Conservation (phyloP, 495 filamentous ascomycete genomes). For the Jackrogersella minutella region DNA sequence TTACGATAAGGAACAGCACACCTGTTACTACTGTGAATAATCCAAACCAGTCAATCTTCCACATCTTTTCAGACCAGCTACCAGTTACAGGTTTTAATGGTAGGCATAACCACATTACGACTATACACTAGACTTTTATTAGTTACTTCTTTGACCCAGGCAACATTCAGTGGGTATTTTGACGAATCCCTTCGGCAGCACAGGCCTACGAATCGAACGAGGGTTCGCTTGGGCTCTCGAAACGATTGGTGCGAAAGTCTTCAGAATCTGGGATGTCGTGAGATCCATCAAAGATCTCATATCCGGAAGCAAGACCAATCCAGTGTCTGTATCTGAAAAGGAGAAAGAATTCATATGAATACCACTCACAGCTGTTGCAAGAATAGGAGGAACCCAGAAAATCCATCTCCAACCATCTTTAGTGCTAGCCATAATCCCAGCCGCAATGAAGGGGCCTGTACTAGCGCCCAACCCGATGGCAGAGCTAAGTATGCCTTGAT, state of each 20-base stretch:
- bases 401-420: slow-evolving; percentile 8
- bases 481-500: slow-evolving; percentile 56
- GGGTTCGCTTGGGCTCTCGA: too few species aligned
- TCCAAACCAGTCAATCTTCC: slow-evolving; percentile 1
- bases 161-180: neutral
- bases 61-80: neutral
- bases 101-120: neutral
- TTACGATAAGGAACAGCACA: slow-evolving; percentile 5
- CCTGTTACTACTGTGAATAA: neutral
- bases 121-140: neutral
- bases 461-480: slow-evolving; percentile 73
- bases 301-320: too few species aligned
- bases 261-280: too few species aligned
- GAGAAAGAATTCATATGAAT: too few species aligned
- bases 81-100: slow-evolving; percentile 3
- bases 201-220: too few species aligned
- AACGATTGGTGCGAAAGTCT: too few species aligned
- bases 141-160: neutral
- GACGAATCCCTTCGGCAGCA: too few species aligned
- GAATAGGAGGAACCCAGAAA: neutral
- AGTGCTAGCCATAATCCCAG: slow-evolving; percentile 41
- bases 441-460: slow-evolving; percentile 75
- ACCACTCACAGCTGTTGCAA: slow-evolving; percentile 4
- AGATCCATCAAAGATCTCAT: too few species aligned
- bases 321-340: too few species aligned